Conservation (phyloP, 305 asterid genomes). For the Rubia occidens region DNA sequence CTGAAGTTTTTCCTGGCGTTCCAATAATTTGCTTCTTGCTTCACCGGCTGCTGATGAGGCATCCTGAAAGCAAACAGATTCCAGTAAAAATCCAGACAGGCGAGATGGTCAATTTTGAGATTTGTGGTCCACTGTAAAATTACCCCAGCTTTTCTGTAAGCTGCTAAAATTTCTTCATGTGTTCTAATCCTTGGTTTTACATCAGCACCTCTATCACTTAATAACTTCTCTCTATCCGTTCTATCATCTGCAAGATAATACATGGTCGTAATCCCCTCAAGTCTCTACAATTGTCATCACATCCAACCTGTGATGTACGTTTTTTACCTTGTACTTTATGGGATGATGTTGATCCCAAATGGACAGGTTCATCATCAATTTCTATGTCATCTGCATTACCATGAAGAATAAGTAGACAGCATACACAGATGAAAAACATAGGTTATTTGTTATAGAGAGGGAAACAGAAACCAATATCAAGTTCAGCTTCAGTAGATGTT, state of each 20-base stretch:
- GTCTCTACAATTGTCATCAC: slow-evolving; percentile 15
- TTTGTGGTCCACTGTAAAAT: slow-evolving; percentile 14
- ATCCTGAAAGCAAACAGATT: slow-evolving; percentile 39
- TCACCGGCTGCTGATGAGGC: slow-evolving; percentile 79
- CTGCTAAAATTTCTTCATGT: slow-evolving; percentile 76
- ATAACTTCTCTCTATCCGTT: slow-evolving; percentile 51
- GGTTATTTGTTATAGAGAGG: slow-evolving; percentile 11
- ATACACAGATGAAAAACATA: slow-evolving; percentile 17
- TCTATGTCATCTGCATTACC: slow-evolving; percentile 62
- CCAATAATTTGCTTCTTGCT: slow-evolving; percentile 80
- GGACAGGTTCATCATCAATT: slow-evolving; percentile 71
- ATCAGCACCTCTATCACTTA: slow-evolving; percentile 41
- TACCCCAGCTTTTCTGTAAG: slow-evolving; percentile 78
- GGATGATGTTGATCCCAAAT: slow-evolving; percentile 38
- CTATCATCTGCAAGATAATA: slow-evolving; percentile 37
- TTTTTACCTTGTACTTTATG: slow-evolving; percentile 34
- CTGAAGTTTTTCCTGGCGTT: slow-evolving; percentile 94
- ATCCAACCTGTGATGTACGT: slow-evolving; percentile 30
- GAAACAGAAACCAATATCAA: slow-evolving; percentile 48
- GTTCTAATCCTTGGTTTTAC: slow-evolving; percentile 62
- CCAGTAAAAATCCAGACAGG: not conserved
- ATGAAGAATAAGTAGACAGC: slow-evolving; percentile 19
- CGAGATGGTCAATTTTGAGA: not conserved
- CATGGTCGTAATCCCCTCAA: slow-evolving; percentile 16
- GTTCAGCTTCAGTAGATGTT: slow-evolving; percentile 39